Conservation (phyloP, 352 stramenopile genomes). For the Phytophthora foliorum region DNA sequence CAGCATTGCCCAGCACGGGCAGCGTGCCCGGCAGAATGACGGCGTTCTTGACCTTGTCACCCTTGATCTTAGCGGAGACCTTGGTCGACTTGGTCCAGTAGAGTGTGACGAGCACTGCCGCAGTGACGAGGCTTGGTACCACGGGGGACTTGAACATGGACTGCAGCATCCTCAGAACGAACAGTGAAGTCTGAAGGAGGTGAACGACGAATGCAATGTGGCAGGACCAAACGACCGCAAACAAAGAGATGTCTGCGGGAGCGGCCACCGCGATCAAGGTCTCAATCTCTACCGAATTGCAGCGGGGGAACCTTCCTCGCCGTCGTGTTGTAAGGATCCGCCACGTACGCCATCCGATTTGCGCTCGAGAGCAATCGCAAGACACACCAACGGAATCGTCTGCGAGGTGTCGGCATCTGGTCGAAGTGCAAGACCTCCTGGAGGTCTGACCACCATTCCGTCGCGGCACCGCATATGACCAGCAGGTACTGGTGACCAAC, state of each 20-base stretch:
- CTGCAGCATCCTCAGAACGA: conserved; percentile 25
- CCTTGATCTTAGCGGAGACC: conserved; percentile 19
- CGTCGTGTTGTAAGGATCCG: conserved; percentile 26
- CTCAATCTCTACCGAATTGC: conserved; percentile 19
- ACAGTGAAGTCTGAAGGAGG: background rate
- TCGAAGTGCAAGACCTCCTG: background rate
- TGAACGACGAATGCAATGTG: conserved; percentile 17
- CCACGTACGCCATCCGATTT: conserved; percentile 26
- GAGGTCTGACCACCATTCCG: no score
- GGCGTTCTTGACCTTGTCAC: conserved; percentile 34
- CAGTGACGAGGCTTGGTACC: conserved; percentile 34
- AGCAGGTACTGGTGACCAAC: background rate
- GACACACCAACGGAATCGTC: conserved; percentile 31
- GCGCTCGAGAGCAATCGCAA: conserved; percentile 1
- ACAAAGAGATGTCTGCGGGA: conserved; percentile 15
- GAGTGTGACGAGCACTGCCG: conserved; percentile 34
- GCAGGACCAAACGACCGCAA: conserved; percentile 2
- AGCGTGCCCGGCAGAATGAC: conserved; percentile 42
- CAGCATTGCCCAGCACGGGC: conserved; percentile 53
- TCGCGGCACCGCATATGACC: background rate
- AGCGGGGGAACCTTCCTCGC: conserved; percentile 28
- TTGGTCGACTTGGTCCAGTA: conserved; percentile 32
- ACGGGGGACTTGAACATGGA: conserved; percentile 37
- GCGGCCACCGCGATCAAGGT: conserved; percentile 9
- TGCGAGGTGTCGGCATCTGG: background rate